phyloP scores from a whole-genome alignment of 257 asterid species.

The Solanum etuberosum region DNA sequence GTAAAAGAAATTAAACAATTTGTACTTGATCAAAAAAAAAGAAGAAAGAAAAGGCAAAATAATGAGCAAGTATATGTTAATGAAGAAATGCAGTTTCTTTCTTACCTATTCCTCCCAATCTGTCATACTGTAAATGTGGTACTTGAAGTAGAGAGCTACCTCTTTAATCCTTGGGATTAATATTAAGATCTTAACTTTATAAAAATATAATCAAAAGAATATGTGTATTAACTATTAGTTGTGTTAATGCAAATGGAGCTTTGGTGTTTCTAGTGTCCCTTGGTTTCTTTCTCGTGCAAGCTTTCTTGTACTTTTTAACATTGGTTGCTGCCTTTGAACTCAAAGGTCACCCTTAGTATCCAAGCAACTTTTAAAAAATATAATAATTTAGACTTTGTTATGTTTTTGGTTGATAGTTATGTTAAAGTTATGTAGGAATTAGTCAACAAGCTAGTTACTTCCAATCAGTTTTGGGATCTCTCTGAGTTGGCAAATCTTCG shows the following conservation, averaged over 20 bases:
- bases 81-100: background rate
- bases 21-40: background rate
- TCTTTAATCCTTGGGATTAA: background rate
- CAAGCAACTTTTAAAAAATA: background rate
- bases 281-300: background rate
- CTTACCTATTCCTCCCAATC: background rate
- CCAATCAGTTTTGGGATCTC: background rate
- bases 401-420: background rate
- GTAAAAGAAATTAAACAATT: background rate
- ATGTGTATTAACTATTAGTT: background rate
- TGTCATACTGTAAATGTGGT: background rate
- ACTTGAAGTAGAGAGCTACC: background rate
- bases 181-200: background rate
- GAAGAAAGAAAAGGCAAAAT: background rate
- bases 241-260: background rate
- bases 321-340: background rate
- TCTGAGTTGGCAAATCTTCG: background rate
- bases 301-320: background rate
- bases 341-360: background rate
- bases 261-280: background rate
- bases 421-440: background rate
- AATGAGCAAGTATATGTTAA: background rate
- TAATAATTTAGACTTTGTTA: background rate
- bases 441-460: background rate
- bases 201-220: background rate